A percentile compares a stretch with the other conserved stretches of the same genome.
These are phyloP conservation scores for Antitrichia curtipendula DNA, from an alignment of 225 moss, liverwort and hornwort species.

Conservation along the genomic window DNA sequence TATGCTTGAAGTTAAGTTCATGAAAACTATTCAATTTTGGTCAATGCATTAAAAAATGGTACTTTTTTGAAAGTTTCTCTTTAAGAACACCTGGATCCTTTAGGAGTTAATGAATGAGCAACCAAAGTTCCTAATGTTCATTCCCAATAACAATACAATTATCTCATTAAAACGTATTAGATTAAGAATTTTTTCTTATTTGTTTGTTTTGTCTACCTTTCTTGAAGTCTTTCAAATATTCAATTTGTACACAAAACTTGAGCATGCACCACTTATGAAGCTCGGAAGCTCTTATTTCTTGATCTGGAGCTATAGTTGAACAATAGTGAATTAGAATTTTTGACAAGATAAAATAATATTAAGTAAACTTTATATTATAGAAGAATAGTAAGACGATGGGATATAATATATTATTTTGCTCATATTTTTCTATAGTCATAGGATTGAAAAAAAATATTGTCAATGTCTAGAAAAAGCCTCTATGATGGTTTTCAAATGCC, in stretches of 20 bases:
- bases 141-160: background rate
- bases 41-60: background rate
- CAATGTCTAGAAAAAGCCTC: background rate
- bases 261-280: background rate
- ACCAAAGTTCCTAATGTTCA: background rate
- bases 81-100: rapidly evolving
- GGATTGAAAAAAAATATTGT: background rate
- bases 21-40: background rate
- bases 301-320: background rate
- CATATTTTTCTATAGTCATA: background rate
- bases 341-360: background rate
- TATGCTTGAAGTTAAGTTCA: background rate
- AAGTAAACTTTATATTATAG: background rate
- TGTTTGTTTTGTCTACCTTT: background rate
- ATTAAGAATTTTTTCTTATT: background rate
- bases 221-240: background rate
- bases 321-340: background rate
- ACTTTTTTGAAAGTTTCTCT: background rate
- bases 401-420: too few relatives aligned
- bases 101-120: background rate
- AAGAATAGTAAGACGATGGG: too few relatives aligned
- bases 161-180: too few relatives aligned
- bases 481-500: rapidly evolving
- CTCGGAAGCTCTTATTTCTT: rapidly evolving
- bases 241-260: background rate